Evolutionary conservation across 345 rosid species (phyloP), one percentile per base, ranked within the genome.

Genomic region (Gossypium longicalyx): DNA sequence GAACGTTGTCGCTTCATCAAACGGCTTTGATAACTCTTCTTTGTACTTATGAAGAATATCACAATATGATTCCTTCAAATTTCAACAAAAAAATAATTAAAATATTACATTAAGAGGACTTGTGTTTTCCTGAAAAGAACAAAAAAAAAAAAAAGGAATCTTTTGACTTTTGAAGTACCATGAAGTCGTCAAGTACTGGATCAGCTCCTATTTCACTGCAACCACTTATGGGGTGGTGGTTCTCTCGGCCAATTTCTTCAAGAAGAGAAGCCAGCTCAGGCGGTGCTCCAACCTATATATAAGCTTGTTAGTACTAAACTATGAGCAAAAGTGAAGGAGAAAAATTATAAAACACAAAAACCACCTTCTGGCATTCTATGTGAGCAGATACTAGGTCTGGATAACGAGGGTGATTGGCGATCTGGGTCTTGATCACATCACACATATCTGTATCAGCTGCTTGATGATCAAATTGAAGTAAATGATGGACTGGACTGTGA

Each of bases 121-220:
- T 34, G 41, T 34, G 7, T 34, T 34, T 34, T 34, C 41, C 41
- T 5, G 41, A 34, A 34, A 43, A 23, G 12, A 23, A 3, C 23
- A 45, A 22, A 1, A 22, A 23, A 23, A 23, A 23, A 23, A 52
- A 60, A 11, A 3, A 29, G 58, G 23, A 67, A 47, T 17, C 48
- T 68, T 20, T 15, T 1, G 22, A 22, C 29, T 9, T 9, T n/a
- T 12, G 6, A 71, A 13, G 23, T 77, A 90, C 94, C 94, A 90
- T 90, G 86, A 90, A 90, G 47, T 85, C 84, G 48, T 90, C 94
- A 0, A 90, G 89, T 75, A 84, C 89, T 16, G 89, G 94, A 76
- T 90, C 91, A 67, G 79, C 82, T 80, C 94, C 91, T 13, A 83
- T 74, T 47, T 82, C 79, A 74, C 72, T 65, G 76, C 77, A 60